A percentile compares a stretch with the other conserved stretches of the same genome.
These are phyloP conservation scores for Coemansia sp. DNA, from an alignment of 192 early-diverging fungal species.

Conservation along the genomic window DNA sequence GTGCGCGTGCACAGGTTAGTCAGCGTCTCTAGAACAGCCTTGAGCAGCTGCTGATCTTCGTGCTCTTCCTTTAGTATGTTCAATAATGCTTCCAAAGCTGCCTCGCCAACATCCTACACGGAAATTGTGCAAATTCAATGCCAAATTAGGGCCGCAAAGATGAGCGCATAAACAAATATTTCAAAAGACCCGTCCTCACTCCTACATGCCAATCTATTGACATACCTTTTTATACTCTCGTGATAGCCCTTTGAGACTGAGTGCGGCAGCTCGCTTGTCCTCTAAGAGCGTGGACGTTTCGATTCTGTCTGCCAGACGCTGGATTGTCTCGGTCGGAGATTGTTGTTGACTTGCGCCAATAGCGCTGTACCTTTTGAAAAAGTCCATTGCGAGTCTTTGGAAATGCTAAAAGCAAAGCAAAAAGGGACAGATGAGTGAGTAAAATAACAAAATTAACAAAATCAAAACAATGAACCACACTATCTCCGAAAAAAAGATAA, in stretches of 20 bases:
- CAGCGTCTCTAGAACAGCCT: constrained; percentile 88
- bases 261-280: constrained; percentile 85
- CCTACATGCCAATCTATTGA: too few relatives aligned
- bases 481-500: neutral
- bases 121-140: neutral
- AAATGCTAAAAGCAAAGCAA: neutral
- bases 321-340: constrained; percentile 70
- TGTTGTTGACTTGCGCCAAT: constrained; percentile 53
- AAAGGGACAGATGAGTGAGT: neutral
- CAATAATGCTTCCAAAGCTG: constrained; percentile 71
- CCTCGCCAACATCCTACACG: constrained; percentile 81
- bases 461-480: neutral
- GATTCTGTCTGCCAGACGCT: constrained; percentile 80
- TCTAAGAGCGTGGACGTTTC: constrained; percentile 83
- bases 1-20: constrained; percentile 60
- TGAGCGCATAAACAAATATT: too few relatives aligned
- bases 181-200: too few relatives aligned
- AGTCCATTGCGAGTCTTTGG: constrained; percentile 30
- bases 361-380: constrained; percentile 53
- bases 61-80: constrained; percentile 76
- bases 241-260: constrained; percentile 81
- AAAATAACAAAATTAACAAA: neutral
- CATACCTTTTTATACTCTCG: constrained; percentile 70
- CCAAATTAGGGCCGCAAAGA: neutral
- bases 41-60: constrained; percentile 83